Conservation (phyloP, 2,329 filamentous ascomycete genomes). For the Xylaria multiplex region DNA sequence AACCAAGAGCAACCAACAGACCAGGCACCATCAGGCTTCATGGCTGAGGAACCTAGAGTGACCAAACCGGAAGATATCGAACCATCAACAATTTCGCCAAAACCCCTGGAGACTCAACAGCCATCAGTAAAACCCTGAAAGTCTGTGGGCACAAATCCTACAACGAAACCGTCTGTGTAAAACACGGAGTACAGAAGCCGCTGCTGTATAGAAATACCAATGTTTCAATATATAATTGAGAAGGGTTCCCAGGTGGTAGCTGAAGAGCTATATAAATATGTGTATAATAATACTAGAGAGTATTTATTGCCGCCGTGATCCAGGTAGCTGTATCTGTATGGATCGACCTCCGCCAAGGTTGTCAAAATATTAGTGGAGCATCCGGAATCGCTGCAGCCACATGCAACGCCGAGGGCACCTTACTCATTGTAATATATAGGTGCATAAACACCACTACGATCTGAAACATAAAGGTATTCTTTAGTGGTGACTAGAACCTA, state of each 20-base stretch:
- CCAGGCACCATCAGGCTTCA: slow-evolving; percentile 30
- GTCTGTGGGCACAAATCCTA: neutral
- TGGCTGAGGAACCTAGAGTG: slow-evolving; percentile 31
- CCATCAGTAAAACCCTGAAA: slow-evolving; percentile 40
- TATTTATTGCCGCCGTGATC: slow-evolving; percentile 1
- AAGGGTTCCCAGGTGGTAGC: slow-evolving; percentile 2
- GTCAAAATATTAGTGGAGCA: slow-evolving; percentile 7
- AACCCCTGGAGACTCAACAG: slow-evolving; percentile 36
- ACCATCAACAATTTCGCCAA: slow-evolving; percentile 29
- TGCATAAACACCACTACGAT: too few relatives aligned
- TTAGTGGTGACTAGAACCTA: too few relatives aligned
- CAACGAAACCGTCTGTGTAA: neutral
- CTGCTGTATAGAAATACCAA: slow-evolving; percentile 11
- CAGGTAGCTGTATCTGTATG: neutral
- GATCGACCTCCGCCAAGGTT: slow-evolving; percentile 1
- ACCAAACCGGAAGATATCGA: slow-evolving; percentile 25
- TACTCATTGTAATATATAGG: neutral
- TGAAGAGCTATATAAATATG: slow-evolving; percentile 35
- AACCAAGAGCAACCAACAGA: slow-evolving; percentile 27
- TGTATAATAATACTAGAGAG: slow-evolving; percentile 31
- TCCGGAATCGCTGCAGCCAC: slow-evolving; percentile 16
- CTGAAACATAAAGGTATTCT: too few relatives aligned
- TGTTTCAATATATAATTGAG: slow-evolving; percentile 18
- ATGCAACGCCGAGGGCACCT: neutral
- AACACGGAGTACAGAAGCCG: neutral